These are phyloP conservation scores for Wallemia mellicola DNA, from an alignment of 1,284 basidiomycete species.

Conservation along the genomic window DNA sequence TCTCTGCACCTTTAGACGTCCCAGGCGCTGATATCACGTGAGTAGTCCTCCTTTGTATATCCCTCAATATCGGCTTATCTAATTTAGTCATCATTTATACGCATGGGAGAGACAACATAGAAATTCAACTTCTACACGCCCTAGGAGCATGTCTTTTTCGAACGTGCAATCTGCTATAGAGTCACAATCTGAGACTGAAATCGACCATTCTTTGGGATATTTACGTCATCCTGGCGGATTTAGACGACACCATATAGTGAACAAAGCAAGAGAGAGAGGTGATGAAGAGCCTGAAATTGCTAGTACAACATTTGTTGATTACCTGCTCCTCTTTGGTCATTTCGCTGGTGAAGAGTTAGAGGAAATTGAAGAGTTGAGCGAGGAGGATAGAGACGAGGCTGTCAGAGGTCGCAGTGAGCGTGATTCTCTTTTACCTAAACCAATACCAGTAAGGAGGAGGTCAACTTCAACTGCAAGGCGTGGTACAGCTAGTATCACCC, in stretches of 20 bases:
- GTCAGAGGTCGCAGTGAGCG: constrained; percentile 10
- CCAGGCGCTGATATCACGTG: background rate
- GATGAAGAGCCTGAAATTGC: constrained; percentile 31
- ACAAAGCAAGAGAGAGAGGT: constrained; percentile 36
- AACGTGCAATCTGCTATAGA: constrained; percentile 26
- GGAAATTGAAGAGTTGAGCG: constrained; percentile 34
- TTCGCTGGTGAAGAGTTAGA: constrained; percentile 86
- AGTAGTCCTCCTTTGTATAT: background rate
- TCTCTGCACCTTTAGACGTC: constrained; percentile 1
- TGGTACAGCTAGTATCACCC: constrained; percentile 14
- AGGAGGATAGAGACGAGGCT: constrained; percentile 25
- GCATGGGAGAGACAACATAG: constrained; percentile 62
- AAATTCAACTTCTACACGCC: constrained; percentile 23
- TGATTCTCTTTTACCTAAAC: constrained; percentile 2
- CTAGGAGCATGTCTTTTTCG: constrained; percentile 40
- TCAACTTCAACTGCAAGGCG: constrained; percentile 3
- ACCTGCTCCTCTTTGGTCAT: constrained; percentile 70
- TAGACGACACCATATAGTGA: constrained; percentile 49
- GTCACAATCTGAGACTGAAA: constrained; percentile 5
- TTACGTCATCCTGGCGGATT: constrained; percentile 85
- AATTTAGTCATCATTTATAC: constrained; percentile 73
- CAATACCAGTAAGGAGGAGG: constrained; percentile 4
- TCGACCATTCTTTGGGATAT: constrained; percentile 47
- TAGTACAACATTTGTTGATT: constrained; percentile 58
- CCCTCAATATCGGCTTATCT: constrained; percentile 1